Conservation (phyloP, 116 monocot genomes). For the Dioscorea cayenensis region DNA sequence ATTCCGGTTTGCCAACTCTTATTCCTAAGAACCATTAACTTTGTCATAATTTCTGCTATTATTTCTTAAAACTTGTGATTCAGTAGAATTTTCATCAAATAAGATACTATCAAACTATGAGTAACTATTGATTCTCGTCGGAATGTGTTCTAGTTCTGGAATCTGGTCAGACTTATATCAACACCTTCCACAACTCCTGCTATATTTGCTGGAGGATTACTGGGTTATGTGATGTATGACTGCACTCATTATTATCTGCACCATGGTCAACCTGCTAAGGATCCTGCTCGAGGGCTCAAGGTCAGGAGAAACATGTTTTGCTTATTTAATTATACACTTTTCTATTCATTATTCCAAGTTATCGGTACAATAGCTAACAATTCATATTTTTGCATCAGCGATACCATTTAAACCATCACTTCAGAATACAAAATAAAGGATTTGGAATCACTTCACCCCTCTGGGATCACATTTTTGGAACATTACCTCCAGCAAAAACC, state of each 20-base stretch:
- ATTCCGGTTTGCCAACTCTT: slow-evolving; percentile 38
- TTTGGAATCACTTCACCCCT: slow-evolving; percentile 61
- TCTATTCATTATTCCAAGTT: background rate
- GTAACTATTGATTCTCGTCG: background rate
- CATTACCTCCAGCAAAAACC: slow-evolving; percentile 33
- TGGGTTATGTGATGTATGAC: slow-evolving; percentile 94
- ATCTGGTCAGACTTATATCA: slow-evolving; percentile 41
- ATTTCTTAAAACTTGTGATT: background rate
- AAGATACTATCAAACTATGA: too few relatives aligned
- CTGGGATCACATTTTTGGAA: slow-evolving; percentile 49
- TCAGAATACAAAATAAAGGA: slow-evolving; percentile 38
- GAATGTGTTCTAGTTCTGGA: slow-evolving; percentile 46
- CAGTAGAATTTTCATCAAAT: too few relatives aligned
- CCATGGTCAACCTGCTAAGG: slow-evolving; percentile 70
- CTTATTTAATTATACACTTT: background rate
- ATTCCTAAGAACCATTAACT: background rate
- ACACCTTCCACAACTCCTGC: slow-evolving; percentile 54
- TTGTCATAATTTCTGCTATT: background rate
- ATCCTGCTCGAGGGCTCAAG: slow-evolving; percentile 66
- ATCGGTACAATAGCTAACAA: background rate
- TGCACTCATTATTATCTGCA: slow-evolving; percentile 97
- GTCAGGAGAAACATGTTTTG: slow-evolving; percentile 17
- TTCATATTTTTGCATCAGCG: slow-evolving; percentile 15
- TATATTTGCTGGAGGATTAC: slow-evolving; percentile 70
- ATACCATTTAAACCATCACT: slow-evolving; percentile 66